Conservation (phyloP, 495 filamentous ascomycete species). For the Hyaloscypha variabilis region DNA sequence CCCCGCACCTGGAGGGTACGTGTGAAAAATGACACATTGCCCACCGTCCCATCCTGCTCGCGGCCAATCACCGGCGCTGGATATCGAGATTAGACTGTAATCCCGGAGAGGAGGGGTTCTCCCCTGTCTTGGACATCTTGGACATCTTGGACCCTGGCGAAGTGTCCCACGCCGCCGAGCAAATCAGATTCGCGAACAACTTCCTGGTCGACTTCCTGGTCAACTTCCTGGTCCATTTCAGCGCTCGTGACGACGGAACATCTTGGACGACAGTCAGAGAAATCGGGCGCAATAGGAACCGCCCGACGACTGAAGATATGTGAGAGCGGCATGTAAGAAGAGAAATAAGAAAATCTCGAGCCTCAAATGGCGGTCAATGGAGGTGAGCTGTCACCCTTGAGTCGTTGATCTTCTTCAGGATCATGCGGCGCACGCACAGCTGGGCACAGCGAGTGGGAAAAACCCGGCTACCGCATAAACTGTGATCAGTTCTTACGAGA, state of each 20-base stretch:
- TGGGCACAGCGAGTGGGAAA: background rate
- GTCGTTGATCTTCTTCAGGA: background rate
- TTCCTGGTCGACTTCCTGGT: too few relatives aligned
- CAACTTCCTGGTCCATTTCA: background rate
- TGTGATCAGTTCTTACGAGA: background rate
- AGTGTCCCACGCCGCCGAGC: constrained; percentile 13
- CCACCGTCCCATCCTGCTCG: background rate
- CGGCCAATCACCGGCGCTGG: constrained; percentile 12
- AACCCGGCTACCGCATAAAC: background rate
- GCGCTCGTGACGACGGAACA: constrained; percentile 11
- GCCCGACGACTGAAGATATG: background rate
- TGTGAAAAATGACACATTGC: constrained; percentile 27
- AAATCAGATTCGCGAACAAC: constrained; percentile 6
- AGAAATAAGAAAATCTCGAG: constrained; percentile 7
- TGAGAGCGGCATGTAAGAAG: background rate
- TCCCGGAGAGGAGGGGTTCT: background rate
- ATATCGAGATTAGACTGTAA: constrained; percentile 20
- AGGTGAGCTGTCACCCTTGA: background rate
- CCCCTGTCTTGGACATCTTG: background rate
- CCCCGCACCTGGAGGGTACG: constrained; percentile 21
- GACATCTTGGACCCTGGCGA: too few relatives aligned
- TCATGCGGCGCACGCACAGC: background rate
- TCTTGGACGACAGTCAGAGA: background rate
- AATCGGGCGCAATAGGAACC: constrained; percentile 15
- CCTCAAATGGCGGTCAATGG: constrained; percentile 8